These are phyloP conservation scores for Fusarium aywerte DNA, from an alignment of 2,329 filamentous ascomycete species.

Conservation along the genomic window DNA sequence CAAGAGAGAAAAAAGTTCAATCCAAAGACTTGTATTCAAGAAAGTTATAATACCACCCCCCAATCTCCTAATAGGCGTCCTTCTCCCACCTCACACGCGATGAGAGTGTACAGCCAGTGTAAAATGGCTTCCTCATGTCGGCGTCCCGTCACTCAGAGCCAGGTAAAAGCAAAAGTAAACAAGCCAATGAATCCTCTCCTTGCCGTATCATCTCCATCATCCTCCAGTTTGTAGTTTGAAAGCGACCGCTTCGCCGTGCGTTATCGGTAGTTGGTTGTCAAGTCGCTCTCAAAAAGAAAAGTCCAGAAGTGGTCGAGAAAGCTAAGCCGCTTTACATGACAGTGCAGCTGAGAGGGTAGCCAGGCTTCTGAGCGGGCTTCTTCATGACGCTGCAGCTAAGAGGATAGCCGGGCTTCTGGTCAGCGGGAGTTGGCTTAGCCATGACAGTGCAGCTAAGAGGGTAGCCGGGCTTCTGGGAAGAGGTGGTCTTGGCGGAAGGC, in stretches of 20 bases:
- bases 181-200: conserved; percentile 29
- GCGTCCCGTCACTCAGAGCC: conserved; percentile 41
- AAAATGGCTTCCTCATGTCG: conserved; percentile 33
- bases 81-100: conserved; percentile 10
- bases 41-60: conserved; percentile 23
- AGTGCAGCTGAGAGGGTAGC: conserved; percentile 48
- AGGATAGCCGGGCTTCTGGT: conserved; percentile 42
- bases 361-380: conserved; percentile 42
- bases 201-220: conserved; percentile 20
- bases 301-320: not conserved
- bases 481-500: conserved; percentile 47
- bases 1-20: not conserved
- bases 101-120: conserved; percentile 9
- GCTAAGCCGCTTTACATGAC: conserved; percentile 49
- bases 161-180: conserved; percentile 19
- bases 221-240: conserved; percentile 14
- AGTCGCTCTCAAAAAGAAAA: conserved; percentile 8
- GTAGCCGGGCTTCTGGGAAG: conserved; percentile 43
- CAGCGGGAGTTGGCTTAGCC: conserved; percentile 43
- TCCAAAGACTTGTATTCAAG: conserved; percentile 41
- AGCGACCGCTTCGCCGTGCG: conserved; percentile 9
- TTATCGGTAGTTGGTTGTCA: not conserved
- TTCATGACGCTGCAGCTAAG: conserved; percentile 47
- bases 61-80: conserved; percentile 5
- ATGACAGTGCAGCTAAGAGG: conserved; percentile 48